Evolutionary conservation across 2,329 filamentous ascomycete species (phyloP).

Genomic region (Xylaria arbuscula): DNA sequence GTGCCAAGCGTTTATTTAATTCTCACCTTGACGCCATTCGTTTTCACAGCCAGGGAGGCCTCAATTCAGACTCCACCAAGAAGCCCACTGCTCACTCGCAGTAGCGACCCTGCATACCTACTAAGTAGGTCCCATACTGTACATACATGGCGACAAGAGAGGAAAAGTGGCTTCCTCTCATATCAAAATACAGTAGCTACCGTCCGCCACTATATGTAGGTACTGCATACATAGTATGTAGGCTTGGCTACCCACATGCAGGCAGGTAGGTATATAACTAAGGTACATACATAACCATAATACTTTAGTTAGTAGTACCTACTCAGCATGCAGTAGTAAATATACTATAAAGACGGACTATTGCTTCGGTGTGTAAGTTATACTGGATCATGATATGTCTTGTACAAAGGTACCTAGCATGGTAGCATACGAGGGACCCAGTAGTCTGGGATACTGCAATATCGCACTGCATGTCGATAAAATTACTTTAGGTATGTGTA

Average conservation of each 20-base stretch:
- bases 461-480: slow-evolving; percentile 14
- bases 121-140: slow-evolving; percentile 4
- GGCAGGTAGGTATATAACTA: neutral
- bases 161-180: slow-evolving; percentile 19
- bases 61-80: slow-evolving; percentile 33
- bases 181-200: slow-evolving; percentile 13
- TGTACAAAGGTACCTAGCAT: neutral
- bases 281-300: neutral
- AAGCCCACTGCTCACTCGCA: slow-evolving; percentile 28
- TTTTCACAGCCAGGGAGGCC: slow-evolving; percentile 32
- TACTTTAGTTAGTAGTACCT: neutral
- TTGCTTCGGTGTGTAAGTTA: too few relatives aligned
- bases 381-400: too few relatives aligned
- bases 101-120: slow-evolving; percentile 27
- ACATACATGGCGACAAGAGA: slow-evolving; percentile 19
- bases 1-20: slow-evolving; percentile 25
- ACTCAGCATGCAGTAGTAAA: too few relatives aligned
- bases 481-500: neutral
- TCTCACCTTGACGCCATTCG: slow-evolving; percentile 26
- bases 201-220: too few relatives aligned
- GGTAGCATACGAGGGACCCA: slow-evolving; percentile 20
- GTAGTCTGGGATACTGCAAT: slow-evolving; percentile 28
- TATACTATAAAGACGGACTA: too few relatives aligned
- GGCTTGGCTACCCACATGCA: neutral
- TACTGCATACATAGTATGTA: too few relatives aligned